Base-by-base conservation (phyloP, 1,284 basidiomycete genomes). In the Tremellales sp. region DNA sequence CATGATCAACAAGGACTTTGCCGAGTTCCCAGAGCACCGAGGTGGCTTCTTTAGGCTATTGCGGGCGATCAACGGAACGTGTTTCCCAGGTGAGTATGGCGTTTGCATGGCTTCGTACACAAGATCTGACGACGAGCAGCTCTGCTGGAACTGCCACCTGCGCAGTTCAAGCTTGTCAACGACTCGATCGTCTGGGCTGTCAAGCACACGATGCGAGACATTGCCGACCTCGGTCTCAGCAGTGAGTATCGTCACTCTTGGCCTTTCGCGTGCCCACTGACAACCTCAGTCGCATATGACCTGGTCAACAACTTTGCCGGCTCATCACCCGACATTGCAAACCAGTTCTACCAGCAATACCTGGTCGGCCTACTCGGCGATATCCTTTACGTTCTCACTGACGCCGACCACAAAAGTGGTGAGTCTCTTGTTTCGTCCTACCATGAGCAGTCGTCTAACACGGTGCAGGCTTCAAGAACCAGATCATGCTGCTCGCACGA, bases 1-100 rank as follows among this genome's bases (percentile, higher is more conserved):
- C 65, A 99, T 98, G 96, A 99, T 99, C 74, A 97, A 96, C 75
- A 89, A 96, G 80, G 96, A 99, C 78, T 96, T 98, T 65, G 79
- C 93, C 19, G 96, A 98, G 75, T 99, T 82, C 78, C 96, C 96
- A 21, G 96, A 99, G 73, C 94, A 98, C 73, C 89, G 96, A 52
- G 86, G 87, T 29, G 94, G 92, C 46, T 96, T 99, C 82, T 99
- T 93, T 82, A 93, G 90, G 76, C 81, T 99, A 52, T 79, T 99
- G 51, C 84, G 92, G 49, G 86, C 90, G 5, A 96, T 97, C 73
- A 93, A 97, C 75, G 64, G 86, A 58, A 84, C 90, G 71, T 97
- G 94, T 79, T 99, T 98, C 88, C 87, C 89, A 65, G 90, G 89
- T 86, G 70, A 54, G 78, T 60, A 11, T 29, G 12, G 26, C 13